A percentile compares a stretch with the other conserved stretches of the same genome.
Conservation (phyloP, 2,329 filamentous ascomycete species). For the Zymoseptoria ardabiliae region DNA sequence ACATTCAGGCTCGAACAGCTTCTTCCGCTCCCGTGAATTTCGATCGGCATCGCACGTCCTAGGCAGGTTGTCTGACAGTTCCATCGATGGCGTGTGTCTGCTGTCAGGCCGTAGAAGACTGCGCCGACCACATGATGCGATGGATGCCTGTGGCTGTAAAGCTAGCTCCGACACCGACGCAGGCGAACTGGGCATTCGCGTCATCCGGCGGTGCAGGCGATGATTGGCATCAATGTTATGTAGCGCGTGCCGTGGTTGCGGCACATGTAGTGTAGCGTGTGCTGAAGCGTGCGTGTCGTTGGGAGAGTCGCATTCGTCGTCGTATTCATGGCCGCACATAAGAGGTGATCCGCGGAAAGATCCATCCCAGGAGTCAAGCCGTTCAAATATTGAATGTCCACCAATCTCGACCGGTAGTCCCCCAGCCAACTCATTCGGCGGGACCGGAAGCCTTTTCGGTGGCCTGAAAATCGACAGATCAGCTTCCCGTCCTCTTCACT, state of each 20-base stretch:
- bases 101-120: background rate
- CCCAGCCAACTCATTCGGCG: slow-evolving; percentile 8
- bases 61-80: slow-evolving; percentile 5
- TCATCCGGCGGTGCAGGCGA: background rate
- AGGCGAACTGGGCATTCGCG: too few species aligned
- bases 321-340: slow-evolving; percentile 16
- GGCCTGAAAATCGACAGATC: slow-evolving; percentile 8
- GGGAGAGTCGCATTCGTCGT: slow-evolving; percentile 17
- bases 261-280: background rate
- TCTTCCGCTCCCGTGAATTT: background rate
- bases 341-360: slow-evolving; percentile 13
- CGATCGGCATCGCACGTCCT: slow-evolving; percentile 16
- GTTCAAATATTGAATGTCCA: background rate
- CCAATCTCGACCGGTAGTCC: slow-evolving; percentile 5
- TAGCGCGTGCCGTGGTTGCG: background rate
- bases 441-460: slow-evolving; percentile 12
- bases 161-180: background rate
- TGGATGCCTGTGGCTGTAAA: background rate
- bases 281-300: slow-evolving; percentile 8
- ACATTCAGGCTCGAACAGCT: background rate
- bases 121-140: background rate
- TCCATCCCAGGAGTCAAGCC: slow-evolving; percentile 6
- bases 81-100: background rate
- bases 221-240: background rate
- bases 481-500: background rate